phyloP scores from a whole-genome alignment of 78 protist genomes.

The Thecamonas trahens region DNA sequence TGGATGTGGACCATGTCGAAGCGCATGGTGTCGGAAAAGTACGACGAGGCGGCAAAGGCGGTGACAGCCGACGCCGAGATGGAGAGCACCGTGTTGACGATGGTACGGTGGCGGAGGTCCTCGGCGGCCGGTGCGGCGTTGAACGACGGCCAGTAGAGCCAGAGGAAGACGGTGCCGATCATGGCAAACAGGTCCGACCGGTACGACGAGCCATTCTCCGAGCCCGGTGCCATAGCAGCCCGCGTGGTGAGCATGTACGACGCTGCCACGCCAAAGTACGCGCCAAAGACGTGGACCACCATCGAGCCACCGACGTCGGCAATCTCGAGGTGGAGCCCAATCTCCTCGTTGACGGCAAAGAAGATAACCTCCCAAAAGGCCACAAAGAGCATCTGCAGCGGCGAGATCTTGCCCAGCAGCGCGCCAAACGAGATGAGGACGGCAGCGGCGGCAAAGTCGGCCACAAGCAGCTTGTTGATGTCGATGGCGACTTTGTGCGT shows the following conservation, averaged over 20 bases:
- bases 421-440: constrained; percentile 91
- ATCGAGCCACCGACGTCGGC: constrained; percentile 90
- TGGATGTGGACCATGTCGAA: constrained; percentile 74
- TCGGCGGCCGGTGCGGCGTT: constrained; percentile 72
- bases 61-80: constrained; percentile 19
- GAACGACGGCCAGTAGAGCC: constrained; percentile 90
- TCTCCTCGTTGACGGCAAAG: constrained; percentile 54
- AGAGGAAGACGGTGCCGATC: constrained; percentile 79
- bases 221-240: not conserved
- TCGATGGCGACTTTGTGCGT: constrained; percentile 1
- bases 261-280: constrained; percentile 77
- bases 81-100: constrained; percentile 36
- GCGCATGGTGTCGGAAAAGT: constrained; percentile 20
- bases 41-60: constrained; percentile 29
- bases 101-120: constrained; percentile 17
- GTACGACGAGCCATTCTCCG: constrained; percentile 25
- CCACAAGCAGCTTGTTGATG: constrained; percentile 31
- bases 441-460: constrained; percentile 75
- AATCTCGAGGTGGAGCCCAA: constrained; percentile 15
- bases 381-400: constrained; percentile 64
- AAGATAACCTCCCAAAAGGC: constrained; percentile 63
- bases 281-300: constrained; percentile 87
- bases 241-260: constrained; percentile 20
- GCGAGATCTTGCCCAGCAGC: constrained; percentile 70
- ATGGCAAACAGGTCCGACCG: constrained; percentile 73